Base-by-base conservation (phyloP, 768 basidiomycete genomes). In the Agaricus blazei region DNA sequence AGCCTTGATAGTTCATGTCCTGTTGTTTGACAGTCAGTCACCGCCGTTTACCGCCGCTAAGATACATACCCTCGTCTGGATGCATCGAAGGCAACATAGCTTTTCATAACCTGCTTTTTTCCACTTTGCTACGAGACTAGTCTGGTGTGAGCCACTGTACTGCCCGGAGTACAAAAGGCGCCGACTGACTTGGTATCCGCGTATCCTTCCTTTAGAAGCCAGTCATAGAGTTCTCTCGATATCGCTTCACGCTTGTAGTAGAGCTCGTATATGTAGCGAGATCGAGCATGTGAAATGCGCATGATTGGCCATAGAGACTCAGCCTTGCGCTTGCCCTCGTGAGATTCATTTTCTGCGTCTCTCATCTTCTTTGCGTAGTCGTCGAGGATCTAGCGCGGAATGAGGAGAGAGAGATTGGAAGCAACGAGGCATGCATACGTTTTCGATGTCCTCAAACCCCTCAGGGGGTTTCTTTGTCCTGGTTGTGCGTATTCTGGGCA, bases 1-100 rank as follows among this genome's bases (percentile, higher is more conserved):
- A 96, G 9, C 96, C 97, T 75, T 94, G 90, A 66, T 98, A 98
- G 73, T 98, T 98, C 96, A 98, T 98, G 70, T 98, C 97, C 93
- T 95, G 57, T 2, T 49, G 27, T 59, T 52, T 12, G 37, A 15
- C 44, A 15, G 31, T 36, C 19, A 19, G 19, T 2, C 40, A 19
- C n/a, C 5, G 26, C 15, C 36, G 31, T 3, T 37, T 19, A 34
- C 23, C 3, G 7, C 19, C 19, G 31, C 24, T 6, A 19, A 12
- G n/a, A 57, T 53, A 59, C 60, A 48, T 61, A 88, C 93, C 73
- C 83, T 83, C 3, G 93, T 95, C 72, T 98, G 96, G 54, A 99
- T 98, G 70, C 97, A 99, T 44, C 97, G 79, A 50, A 98, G 72
- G 66, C 97, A 99, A 68, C 97, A 99, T 6, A 99, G 77, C 68